A percentile compares a stretch with the other conserved stretches of the same genome.
Conservation (phyloP, 805 yeast genomes). For the Zygosaccharomyces bisporus region DNA sequence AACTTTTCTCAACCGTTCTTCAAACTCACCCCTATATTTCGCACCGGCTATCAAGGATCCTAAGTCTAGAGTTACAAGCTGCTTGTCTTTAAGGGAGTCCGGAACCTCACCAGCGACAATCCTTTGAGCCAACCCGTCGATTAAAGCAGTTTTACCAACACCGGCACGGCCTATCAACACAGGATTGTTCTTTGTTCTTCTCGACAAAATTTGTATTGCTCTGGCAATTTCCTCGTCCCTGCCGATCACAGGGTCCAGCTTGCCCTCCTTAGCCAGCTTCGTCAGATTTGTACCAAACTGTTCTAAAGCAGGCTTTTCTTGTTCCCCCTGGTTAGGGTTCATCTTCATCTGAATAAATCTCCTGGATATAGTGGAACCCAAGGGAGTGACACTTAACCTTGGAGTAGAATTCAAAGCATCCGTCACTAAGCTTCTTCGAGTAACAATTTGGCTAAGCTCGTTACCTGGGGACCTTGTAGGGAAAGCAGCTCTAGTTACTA, state of each 20-base stretch:
- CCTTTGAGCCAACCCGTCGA: conserved; percentile 95
- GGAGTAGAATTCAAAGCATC: not conserved
- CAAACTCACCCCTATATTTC: conserved; percentile 94
- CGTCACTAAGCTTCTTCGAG: not conserved
- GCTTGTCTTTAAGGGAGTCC: conserved; percentile 83
- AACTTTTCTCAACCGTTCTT: conserved; percentile 77
- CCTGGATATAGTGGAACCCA: conserved; percentile 3
- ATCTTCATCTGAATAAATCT: conserved; percentile 33
- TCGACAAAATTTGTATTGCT: conserved; percentile 84
- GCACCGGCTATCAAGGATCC: conserved; percentile 93
- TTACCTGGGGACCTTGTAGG: not conserved
- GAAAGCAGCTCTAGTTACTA: not conserved
- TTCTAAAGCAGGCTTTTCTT: conserved; percentile 72
- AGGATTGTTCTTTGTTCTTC: conserved; percentile 94
- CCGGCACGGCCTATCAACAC: conserved; percentile 95
- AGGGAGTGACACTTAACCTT: not conserved
- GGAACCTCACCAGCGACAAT: conserved; percentile 92
- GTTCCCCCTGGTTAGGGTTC: conserved; percentile 45
- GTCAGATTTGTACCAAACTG: conserved; percentile 85
- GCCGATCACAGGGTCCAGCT: conserved; percentile 94
- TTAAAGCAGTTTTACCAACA: conserved; percentile 94
- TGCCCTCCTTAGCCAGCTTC: conserved; percentile 80
- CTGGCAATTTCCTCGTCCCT: conserved; percentile 92
- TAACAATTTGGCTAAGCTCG: not conserved
- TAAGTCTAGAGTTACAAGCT: conserved; percentile 77